Evolutionary conservation across 176 grass and related monocot species (phyloP).

Genomic region (Oryza nivara): DNA sequence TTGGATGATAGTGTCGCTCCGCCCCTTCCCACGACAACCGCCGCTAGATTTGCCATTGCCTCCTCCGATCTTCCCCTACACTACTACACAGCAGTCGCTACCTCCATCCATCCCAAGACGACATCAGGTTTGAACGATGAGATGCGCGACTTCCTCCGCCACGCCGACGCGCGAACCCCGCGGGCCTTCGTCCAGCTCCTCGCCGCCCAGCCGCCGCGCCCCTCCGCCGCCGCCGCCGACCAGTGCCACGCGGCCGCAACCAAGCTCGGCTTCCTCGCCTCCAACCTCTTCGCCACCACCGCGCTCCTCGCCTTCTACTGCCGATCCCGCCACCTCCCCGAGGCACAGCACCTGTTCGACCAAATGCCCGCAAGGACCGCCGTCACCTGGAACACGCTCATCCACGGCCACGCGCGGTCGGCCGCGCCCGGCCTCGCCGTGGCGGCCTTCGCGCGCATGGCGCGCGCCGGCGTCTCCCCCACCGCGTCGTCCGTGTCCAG

Average conservation of each 20-base stretch:
- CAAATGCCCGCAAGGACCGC: slow-evolving; percentile 35
- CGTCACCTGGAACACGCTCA: slow-evolving; percentile 43
- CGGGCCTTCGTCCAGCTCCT: slow-evolving; percentile 36
- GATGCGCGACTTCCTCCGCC: background rate
- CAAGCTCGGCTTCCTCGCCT: background rate
- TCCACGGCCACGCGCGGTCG: slow-evolving; percentile 10
- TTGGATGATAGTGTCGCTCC: too few species aligned
- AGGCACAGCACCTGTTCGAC: slow-evolving; percentile 43
- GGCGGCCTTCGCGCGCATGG: slow-evolving; percentile 3
- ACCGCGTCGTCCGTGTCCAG: slow-evolving; percentile 6
- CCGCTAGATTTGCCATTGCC: too few species aligned
- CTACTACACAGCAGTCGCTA: too few species aligned
- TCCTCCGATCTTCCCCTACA: too few species aligned
- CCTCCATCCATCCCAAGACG: too few species aligned
- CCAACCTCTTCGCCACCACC: slow-evolving; percentile 25
- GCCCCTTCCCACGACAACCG: too few species aligned
- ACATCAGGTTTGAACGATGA: background rate
- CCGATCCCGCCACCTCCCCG: background rate
- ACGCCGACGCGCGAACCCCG: slow-evolving; percentile 21
- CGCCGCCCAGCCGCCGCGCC: slow-evolving; percentile 9
- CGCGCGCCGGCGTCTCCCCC: background rate
- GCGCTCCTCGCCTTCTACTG: slow-evolving; percentile 16
- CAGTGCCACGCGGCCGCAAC: slow-evolving; percentile 20
- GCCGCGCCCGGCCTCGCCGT: background rate
- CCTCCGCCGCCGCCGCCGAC: slow-evolving; percentile 11